Base-by-base conservation (phyloP, 116 monocot species). In the Cymodocea nodosa region DNA sequence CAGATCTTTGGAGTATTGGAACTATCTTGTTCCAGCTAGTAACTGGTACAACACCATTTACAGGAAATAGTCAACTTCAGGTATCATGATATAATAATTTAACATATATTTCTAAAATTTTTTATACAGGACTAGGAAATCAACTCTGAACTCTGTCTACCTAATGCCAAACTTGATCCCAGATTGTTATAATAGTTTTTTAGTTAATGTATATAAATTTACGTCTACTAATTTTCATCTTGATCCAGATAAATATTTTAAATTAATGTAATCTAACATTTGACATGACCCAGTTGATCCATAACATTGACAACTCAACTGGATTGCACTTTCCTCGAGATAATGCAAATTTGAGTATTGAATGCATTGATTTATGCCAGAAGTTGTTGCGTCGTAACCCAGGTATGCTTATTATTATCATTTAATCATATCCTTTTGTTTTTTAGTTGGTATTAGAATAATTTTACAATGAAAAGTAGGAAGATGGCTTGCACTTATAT, bases 1-100 rank as follows among this genome's bases (percentile, higher is more conserved):
- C 99, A 82, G 99, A 99, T 83, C 86, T 99, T 50, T 99, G 99
- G 99, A 99, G 99, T 76, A 79, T 89, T 79, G 99, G 99, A 66
- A 84, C 84, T 37, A 99, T 99, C 60, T 76, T 99, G 52, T 99
- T 78, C 77, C 99, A 99, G 78, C 84, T 99, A 60, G 84, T 99
- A 23, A 92, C 83, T 24, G 92, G 92, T 13, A 83, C 66, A 70
- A 84, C 99, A 50, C 99, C 99, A 49, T 99, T 79, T 58, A 87
- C 76, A 56, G 99, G 92, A 65, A 81, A 73, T 59, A 99, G 54
- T 69, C 92, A 99, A 48, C 70, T 86, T 44, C 89, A 99, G 99
- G 99, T 99, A 50, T 12, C 16, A 35, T 5, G 56, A 61, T 12
- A 62, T 56, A 12, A 44, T 56, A 62, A 9, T 62, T 36, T 17